Base-by-base conservation (phyloP, 768 basidiomycete genomes). In the Leccinum obscurum region DNA sequence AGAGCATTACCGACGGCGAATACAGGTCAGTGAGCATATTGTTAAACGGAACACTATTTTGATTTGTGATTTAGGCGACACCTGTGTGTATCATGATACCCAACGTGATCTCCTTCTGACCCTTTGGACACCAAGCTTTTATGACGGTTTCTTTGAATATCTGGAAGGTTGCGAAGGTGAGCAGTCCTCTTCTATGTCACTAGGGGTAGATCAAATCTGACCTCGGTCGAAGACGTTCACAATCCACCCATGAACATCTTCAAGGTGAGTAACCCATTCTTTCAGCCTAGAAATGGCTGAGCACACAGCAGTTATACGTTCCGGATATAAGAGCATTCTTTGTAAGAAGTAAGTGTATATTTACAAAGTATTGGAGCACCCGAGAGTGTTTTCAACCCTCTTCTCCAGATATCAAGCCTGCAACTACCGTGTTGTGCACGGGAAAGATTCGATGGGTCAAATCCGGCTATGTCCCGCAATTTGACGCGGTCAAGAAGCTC, bases 1-100 rank as follows among this genome's bases (percentile, higher is more conserved):
- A 76, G 66, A 56, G 71, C 26, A 68, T 80, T 44, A 79, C 80
- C 1, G 78, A 80, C 60, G 80, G 80, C 17, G 79, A 81, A 68
- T 72, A 70, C 53, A 66, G 64, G 70, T 64, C 17, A 3, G 76
- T 74, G 64, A 68, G 62, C 54, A 64, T 69, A 57, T 66, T 22
- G 13, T 4, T 44, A 11, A 4, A 13, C 22, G 2, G n/a, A 26
- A 39, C 49, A 50, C 24, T n/a, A 50, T 50, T 24, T 15, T 50
- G 14, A 50, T 7, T 14, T 50, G 20, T 50, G 22, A 24, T 50
- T 8, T 26, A 50, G 49, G 49, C 49, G 49, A 50, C 15, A 8
- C 7, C 3, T 26, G 49, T 50, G 14, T 8, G 22, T 50, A 15
- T 50, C 13, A 9, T 26, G 13, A 6, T 26, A 15, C 13, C 15